phyloP scores from a whole-genome alignment of 345 rosid species.

The Toxicodendron radicans region DNA sequence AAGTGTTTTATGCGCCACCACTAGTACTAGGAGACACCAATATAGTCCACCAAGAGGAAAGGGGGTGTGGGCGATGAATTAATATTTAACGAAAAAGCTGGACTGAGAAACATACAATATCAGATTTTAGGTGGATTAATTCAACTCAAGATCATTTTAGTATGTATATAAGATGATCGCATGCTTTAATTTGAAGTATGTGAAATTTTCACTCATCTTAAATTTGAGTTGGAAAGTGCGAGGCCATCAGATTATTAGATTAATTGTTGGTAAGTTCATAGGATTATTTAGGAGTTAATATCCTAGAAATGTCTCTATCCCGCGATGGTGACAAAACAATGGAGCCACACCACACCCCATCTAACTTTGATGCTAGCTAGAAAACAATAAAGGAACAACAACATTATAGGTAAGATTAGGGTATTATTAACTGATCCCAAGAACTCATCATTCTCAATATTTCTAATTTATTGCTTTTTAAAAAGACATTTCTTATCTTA shows the following conservation, averaged over 20 bases:
- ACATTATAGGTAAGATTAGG: constrained; percentile 11
- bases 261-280: background rate
- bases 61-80: too few relatives aligned
- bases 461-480: background rate
- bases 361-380: background rate
- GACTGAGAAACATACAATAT: too few relatives aligned
- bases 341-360: background rate
- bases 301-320: background rate
- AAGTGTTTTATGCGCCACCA: background rate
- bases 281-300: background rate
- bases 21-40: too few relatives aligned
- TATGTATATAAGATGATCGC: too few relatives aligned
- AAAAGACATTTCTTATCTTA: constrained; percentile 11
- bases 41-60: too few relatives aligned
- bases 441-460: constrained; percentile 17
- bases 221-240: too few relatives aligned
- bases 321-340: background rate
- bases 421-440: constrained; percentile 22
- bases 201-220: too few relatives aligned
- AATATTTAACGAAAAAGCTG: too few relatives aligned
- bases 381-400: background rate
- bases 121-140: too few relatives aligned
- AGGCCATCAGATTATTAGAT: too few relatives aligned
- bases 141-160: too few relatives aligned
- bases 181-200: too few relatives aligned